These are phyloP conservation scores for Verticillium dahliae DNA, from an alignment of 2,329 filamentous ascomycete species.

Conservation along the genomic window DNA sequence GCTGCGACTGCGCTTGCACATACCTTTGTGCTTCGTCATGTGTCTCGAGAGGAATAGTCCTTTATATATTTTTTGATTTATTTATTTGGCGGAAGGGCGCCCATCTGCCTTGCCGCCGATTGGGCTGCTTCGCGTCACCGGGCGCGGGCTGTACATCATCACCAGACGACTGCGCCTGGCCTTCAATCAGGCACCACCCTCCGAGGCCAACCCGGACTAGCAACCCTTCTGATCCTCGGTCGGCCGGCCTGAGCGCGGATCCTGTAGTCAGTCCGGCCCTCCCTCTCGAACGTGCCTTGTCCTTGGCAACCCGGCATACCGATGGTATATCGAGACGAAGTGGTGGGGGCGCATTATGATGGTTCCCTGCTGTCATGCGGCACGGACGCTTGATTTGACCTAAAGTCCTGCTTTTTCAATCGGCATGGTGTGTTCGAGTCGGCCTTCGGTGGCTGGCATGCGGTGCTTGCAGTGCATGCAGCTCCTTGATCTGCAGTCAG, in stretches of 20 bases:
- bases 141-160: background rate
- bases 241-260: background rate
- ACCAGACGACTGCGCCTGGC: background rate
- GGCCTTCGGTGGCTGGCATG: background rate
- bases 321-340: background rate
- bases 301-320: background rate
- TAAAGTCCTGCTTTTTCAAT: background rate
- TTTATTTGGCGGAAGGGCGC: background rate
- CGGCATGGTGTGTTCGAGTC: background rate
- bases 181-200: background rate
- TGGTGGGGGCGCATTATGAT: background rate
- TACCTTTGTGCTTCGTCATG: too few species aligned
- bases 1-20: background rate
- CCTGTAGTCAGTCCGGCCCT: background rate
- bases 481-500: too few species aligned
- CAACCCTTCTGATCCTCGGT: background rate
- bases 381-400: background rate
- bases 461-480: too few species aligned
- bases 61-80: background rate
- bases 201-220: background rate
- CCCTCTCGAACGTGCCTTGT: background rate
- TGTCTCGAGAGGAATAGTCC: background rate
- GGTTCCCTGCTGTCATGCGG: background rate
- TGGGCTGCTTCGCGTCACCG: background rate
- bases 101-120: background rate